Evolutionary conservation across 1,284 basidiomycete species (phyloP).

Genomic region (Puccinia polysora): DNA sequence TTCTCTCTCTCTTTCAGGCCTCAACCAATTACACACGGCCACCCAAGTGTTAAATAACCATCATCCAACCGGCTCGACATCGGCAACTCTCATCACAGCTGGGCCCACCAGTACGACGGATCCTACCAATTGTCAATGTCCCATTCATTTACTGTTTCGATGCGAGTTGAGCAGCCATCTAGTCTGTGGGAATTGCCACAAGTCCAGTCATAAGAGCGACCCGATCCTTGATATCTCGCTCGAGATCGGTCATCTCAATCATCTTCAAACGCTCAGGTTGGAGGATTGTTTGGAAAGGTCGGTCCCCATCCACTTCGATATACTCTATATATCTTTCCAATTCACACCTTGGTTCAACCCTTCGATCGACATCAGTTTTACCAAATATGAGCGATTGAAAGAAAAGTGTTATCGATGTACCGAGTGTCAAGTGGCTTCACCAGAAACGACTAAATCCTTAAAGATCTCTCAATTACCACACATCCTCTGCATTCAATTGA

Average conservation of each 20-base stretch:
- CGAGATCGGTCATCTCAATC: constrained; percentile 29
- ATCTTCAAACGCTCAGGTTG: constrained; percentile 2
- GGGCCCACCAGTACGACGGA: neutral
- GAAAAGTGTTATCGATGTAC: constrained; percentile 30
- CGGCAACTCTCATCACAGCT: neutral
- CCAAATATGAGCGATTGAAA: constrained; percentile 22
- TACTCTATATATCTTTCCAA: neutral
- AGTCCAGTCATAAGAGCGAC: constrained; percentile 29
- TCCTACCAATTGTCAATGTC: constrained; percentile 22
- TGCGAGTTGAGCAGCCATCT: constrained; percentile 28
- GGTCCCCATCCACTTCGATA: neutral
- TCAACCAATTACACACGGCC: constrained; percentile 39
- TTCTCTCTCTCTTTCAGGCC: no score
- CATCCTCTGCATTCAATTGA: constrained; percentile 42
- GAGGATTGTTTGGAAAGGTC: constrained; percentile 37
- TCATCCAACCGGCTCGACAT: neutral
- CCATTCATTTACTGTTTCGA: constrained; percentile 35
- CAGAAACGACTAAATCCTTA: constrained; percentile 29
- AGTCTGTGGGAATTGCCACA: constrained; percentile 18
- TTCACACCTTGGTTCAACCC: neutral
- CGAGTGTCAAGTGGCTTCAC: constrained; percentile 12
- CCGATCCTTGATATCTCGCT: constrained; percentile 39
- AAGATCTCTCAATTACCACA: constrained; percentile 22
- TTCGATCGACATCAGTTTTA: constrained; percentile 21
- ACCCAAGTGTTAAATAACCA: constrained; percentile 19